A percentile compares a stretch with the other conserved stretches of the same genome.
phyloP scores from a whole-genome alignment of 805 yeast species.

The Ogataea thermomethanolica region DNA sequence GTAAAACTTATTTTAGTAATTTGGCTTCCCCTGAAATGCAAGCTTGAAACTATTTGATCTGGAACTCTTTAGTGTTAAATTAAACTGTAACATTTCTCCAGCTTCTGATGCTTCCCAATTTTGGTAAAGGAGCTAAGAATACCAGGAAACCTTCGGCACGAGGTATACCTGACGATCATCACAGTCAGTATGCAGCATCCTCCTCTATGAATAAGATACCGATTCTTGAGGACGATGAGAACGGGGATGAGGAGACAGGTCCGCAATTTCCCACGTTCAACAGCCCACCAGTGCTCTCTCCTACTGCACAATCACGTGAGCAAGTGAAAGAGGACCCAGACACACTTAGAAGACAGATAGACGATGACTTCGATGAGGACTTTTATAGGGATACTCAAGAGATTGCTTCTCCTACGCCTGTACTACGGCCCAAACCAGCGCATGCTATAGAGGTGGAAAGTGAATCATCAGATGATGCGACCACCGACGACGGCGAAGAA shows the following conservation, averaged over 20 bases:
- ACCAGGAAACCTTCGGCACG: background rate
- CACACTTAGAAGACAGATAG: conserved; percentile 23
- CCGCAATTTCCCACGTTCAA: conserved; percentile 29
- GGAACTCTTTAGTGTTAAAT: background rate
- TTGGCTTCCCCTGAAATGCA: background rate
- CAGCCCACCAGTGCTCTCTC: background rate
- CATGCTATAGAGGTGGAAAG: conserved; percentile 5
- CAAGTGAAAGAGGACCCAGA: background rate
- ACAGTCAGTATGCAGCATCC: conserved; percentile 9
- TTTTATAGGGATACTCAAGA: conserved; percentile 25
- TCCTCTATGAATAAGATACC: conserved; percentile 25
- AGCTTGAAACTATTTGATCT: background rate
- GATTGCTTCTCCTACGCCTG: conserved; percentile 4
- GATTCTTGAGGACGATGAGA: conserved; percentile 32
- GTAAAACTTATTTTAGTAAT: background rate
- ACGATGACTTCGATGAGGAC: conserved; percentile 32
- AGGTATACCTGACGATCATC: conserved; percentile 1
- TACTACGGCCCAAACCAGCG: conserved; percentile 4
- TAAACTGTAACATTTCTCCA: no score
- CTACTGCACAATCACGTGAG: background rate
- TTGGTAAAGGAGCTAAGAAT: conserved; percentile 1
- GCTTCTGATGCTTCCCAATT: conserved; percentile 3
- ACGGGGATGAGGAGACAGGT: conserved; percentile 21
- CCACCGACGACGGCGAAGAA: conserved; percentile 22
- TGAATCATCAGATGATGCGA: conserved; percentile 28